Conservation (phyloP, 495 filamentous ascomycete genomes). For the Hypoxylon trugodes region DNA sequence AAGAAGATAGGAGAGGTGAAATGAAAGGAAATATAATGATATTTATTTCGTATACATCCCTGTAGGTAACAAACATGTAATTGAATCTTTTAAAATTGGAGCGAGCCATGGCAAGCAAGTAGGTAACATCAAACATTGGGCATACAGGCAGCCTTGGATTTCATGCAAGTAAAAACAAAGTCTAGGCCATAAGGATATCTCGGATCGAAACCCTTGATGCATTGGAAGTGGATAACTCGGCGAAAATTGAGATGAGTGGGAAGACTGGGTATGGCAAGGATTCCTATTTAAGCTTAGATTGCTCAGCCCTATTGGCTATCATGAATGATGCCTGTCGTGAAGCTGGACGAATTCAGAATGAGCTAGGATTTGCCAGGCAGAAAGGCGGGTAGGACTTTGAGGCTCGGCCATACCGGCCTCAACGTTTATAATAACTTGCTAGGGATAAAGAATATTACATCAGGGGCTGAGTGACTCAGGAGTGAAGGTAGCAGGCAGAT, state of each 20-base stretch:
- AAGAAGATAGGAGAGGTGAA: neutral
- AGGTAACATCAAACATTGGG: neutral
- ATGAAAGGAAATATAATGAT: neutral
- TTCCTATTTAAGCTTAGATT: slow-evolving; percentile 11
- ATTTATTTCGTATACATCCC: slow-evolving; percentile 21
- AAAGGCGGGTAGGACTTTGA: slow-evolving; percentile 11
- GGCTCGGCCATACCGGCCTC: slow-evolving; percentile 6
- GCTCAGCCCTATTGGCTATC: slow-evolving; percentile 20
- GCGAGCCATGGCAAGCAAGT: neutral
- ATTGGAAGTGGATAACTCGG: slow-evolving; percentile 25
- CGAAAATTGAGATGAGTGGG: slow-evolving; percentile 23
- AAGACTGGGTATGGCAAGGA: slow-evolving; percentile 1
- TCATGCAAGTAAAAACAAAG: neutral
- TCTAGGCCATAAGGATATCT: slow-evolving; percentile 15
- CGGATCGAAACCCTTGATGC: slow-evolving; percentile 1
- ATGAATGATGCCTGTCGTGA: slow-evolving; percentile 13
- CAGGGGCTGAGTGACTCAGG: too few species aligned
- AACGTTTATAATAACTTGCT: too few species aligned
- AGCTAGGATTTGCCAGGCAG: slow-evolving; percentile 10
- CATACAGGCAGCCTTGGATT: neutral
- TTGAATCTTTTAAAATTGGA: neutral
- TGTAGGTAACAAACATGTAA: slow-evolving; percentile 1
- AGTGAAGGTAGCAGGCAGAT: too few species aligned
- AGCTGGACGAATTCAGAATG: slow-evolving; percentile 10
- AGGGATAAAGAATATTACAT: too few species aligned